Evolutionary conservation across 441 rosid genomes (phyloP).

Genomic region (Manihot esculenta): DNA sequence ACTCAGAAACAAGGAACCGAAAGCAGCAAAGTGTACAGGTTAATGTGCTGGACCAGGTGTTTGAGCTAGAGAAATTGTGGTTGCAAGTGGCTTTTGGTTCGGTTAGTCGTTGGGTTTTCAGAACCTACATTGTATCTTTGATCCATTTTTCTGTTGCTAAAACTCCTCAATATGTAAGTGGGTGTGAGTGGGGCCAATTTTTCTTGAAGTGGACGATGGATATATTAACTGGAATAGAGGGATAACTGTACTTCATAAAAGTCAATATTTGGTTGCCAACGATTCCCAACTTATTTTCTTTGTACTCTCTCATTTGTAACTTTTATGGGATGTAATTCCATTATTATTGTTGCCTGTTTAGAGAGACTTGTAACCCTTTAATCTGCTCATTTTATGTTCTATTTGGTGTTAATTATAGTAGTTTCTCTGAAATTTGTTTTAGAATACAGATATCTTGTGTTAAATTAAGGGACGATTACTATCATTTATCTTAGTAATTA

Average conservation of each 20-base stretch:
- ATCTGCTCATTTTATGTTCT: background rate
- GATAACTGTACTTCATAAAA: conserved; percentile 13
- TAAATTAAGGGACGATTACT: no score
- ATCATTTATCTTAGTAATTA: no score
- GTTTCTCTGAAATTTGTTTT: no score
- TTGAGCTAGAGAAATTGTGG: background rate
- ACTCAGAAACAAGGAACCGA: background rate
- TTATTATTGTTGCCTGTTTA: background rate
- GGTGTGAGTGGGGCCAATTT: background rate
- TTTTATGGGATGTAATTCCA: background rate
- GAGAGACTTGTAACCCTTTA: background rate
- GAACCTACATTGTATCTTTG: background rate
- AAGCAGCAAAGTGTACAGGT: conserved; percentile 11
- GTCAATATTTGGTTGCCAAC: background rate
- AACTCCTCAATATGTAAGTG: conserved; percentile 2
- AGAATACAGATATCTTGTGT: no score
- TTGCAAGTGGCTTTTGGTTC: conserved; percentile 1
- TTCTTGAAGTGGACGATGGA: conserved; percentile 1
- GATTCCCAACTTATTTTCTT: background rate
- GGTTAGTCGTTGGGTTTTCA: background rate
- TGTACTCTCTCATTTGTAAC: background rate
- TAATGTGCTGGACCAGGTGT: background rate
- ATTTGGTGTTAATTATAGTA: no score
- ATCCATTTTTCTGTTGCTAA: background rate
- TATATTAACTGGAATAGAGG: conserved; percentile 1